Conservation (phyloP, 306 rosid species). For the apple (Malus domestica) region ASM211411v1 NC_041805.1:33227501-33228000, state of each 20-base stretch:
- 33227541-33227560: background rate
- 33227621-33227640: slow-evolving; percentile 13
- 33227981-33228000: slow-evolving; percentile 89
- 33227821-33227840: background rate
- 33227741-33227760: background rate
- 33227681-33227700: too few species aligned
- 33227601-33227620: slow-evolving; percentile 96
- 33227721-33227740: background rate
- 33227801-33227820: background rate
- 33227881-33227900: background rate
- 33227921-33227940: background rate
- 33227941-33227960: slow-evolving; percentile 95
- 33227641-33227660: background rate
- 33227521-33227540: slow-evolving; percentile 2
- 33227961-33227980: slow-evolving; percentile 96
- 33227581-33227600: slow-evolving; percentile 98
- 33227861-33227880: background rate
- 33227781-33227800: background rate
- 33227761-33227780: background rate
- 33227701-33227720: background rate
- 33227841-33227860: background rate
- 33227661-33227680: background rate
- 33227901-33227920: background rate
- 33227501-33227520: background rate
- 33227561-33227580: slow-evolving; percentile 34